A percentile compares a stretch with the other conserved stretches of the same genome.
Conservation (phyloP, 1,139 yeast genomes). For the Magnusiomyces suaveolens region DNA sequence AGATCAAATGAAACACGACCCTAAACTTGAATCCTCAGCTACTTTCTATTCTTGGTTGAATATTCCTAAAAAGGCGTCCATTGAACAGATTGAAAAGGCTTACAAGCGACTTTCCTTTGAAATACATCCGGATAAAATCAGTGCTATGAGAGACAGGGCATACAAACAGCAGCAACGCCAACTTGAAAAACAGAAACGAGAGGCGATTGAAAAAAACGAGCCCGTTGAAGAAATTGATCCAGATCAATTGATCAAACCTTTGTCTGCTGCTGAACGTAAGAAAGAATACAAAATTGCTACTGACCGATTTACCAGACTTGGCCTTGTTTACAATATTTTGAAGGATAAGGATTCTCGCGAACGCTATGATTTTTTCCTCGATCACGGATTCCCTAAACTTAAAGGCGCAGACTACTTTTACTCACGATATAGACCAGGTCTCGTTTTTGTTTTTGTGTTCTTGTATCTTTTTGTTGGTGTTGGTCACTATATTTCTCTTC, state of each 20-base stretch:
- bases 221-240: background rate
- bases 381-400: constrained; percentile 82
- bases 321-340: constrained; percentile 64
- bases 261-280: constrained; percentile 32
- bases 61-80: constrained; percentile 34
- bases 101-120: constrained; percentile 59
- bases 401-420: constrained; percentile 37
- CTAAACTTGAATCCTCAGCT: constrained; percentile 44
- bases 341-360: constrained; percentile 49
- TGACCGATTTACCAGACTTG: constrained; percentile 61
- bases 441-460: constrained; percentile 43
- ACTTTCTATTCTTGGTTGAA: constrained; percentile 53
- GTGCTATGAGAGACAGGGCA: constrained; percentile 25
- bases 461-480: constrained; percentile 42
- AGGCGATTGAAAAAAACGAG: background rate
- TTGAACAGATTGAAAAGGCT: constrained; percentile 62
- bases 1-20: constrained; percentile 50
- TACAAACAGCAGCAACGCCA: constrained; percentile 8
- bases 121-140: constrained; percentile 74
- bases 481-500: constrained; percentile 51
- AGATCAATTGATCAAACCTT: background rate
- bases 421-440: constrained; percentile 41
- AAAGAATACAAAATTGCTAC: constrained; percentile 35
- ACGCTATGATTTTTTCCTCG: constrained; percentile 75
- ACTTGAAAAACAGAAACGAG: background rate